These are phyloP conservation scores for Stipa capillata DNA, from an alignment of 176 grass and related monocot genomes.

Conservation along the genomic window DNA sequence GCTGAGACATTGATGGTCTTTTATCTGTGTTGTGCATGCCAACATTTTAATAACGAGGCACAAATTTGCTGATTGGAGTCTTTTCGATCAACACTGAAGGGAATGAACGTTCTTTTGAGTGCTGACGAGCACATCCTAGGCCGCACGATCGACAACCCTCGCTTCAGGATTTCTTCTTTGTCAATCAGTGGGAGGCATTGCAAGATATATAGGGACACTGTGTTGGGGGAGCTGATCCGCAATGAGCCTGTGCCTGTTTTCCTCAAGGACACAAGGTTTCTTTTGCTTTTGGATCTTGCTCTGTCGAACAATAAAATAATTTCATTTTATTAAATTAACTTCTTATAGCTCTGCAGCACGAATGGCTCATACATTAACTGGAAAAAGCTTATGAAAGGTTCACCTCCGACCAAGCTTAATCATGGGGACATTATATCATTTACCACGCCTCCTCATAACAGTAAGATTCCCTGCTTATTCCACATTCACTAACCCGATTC, in stretches of 20 bases:
- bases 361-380: constrained; percentile 88
- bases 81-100: constrained; percentile 29
- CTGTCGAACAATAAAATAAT: neutral
- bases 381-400: constrained; percentile 48
- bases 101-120: constrained; percentile 83
- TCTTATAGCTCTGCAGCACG: constrained; percentile 45
- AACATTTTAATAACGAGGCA: neutral
- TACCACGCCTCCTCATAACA: constrained; percentile 40
- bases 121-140: constrained; percentile 68
- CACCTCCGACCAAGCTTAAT: constrained; percentile 53
- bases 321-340: constrained; percentile 20
- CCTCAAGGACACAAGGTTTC: constrained; percentile 87
- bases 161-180: constrained; percentile 41
- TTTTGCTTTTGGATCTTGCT: constrained; percentile 11
- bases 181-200: constrained; percentile 67
- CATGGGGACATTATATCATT: constrained; percentile 90
- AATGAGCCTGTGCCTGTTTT: constrained; percentile 38
- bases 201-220: constrained; percentile 64
- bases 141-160: constrained; percentile 29
- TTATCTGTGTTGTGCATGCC: neutral
- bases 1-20: neutral
- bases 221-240: constrained; percentile 27
- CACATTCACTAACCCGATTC: neutral
- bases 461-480: constrained; percentile 22
- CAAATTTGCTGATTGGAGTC: constrained; percentile 19